phyloP scores from a whole-genome alignment of 2,329 filamentous ascomycete genomes.

The Fusarium goolgardi region DNA sequence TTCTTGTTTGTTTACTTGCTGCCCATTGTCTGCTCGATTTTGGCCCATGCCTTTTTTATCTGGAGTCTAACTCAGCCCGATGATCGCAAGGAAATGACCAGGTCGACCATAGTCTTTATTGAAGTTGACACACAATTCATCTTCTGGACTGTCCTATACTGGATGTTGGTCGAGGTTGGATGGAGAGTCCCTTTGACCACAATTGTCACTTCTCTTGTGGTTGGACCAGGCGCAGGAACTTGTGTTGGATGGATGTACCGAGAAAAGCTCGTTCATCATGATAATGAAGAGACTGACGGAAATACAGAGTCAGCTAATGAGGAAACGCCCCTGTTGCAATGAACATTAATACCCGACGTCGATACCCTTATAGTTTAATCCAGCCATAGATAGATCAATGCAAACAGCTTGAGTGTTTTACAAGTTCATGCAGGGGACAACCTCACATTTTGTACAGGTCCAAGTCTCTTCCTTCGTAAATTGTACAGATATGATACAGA shows the following conservation, averaged over 20 bases:
- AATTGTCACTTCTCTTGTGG: slow-evolving; percentile 45
- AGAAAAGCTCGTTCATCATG: slow-evolving; percentile 51
- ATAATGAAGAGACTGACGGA: slow-evolving; percentile 22
- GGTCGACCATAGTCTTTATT: slow-evolving; percentile 58
- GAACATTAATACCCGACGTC: slow-evolving; percentile 15
- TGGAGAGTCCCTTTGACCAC: slow-evolving; percentile 54
- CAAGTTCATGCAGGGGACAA: slow-evolving; percentile 30
- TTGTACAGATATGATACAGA: slow-evolving; percentile 49
- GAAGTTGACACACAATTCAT: slow-evolving; percentile 61
- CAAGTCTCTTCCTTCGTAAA: slow-evolving; percentile 45
- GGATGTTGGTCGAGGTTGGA: slow-evolving; percentile 64
- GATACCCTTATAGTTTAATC: background rate
- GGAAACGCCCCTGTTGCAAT: slow-evolving; percentile 51
- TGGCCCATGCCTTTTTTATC: slow-evolving; percentile 57
- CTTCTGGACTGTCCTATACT: slow-evolving; percentile 62
- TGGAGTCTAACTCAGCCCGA: slow-evolving; percentile 56
- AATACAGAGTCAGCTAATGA: slow-evolving; percentile 45
- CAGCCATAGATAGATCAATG: slow-evolving; percentile 26
- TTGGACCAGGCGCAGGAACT: slow-evolving; percentile 55
- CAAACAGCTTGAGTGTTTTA: slow-evolving; percentile 26
- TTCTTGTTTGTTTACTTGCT: slow-evolving; percentile 58
- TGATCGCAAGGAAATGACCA: slow-evolving; percentile 63
- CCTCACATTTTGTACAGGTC: slow-evolving; percentile 45
- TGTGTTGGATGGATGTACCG: slow-evolving; percentile 56
- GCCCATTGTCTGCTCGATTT: slow-evolving; percentile 57